Conservation (phyloP, 2,329 filamentous ascomycete species). For the Gyromitra esculenta region DNA sequence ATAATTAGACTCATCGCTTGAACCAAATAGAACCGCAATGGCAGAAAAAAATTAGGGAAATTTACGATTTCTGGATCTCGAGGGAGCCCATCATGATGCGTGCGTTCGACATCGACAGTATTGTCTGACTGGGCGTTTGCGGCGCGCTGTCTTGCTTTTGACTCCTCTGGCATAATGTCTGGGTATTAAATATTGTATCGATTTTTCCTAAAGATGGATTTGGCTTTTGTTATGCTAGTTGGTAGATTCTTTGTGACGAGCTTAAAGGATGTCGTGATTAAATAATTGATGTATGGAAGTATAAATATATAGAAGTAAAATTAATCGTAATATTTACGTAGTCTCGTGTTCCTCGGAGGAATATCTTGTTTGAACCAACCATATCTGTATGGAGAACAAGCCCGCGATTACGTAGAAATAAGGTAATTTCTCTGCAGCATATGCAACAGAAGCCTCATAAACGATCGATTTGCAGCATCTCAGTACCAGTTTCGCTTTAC, state of each 20-base stretch:
- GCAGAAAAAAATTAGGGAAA: not conserved
- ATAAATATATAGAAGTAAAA: not conserved
- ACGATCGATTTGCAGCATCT: too few species aligned
- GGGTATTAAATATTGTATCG: not conserved
- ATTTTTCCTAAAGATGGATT: not conserved
- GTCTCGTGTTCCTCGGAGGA: too few species aligned
- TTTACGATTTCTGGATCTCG: conserved; percentile 2
- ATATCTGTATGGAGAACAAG: too few species aligned
- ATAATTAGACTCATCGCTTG: not conserved
- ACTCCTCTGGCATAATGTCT: conserved; percentile 8
- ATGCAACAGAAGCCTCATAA: not conserved
- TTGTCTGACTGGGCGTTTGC: conserved; percentile 14
- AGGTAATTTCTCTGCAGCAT: not conserved
- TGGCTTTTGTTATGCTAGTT: not conserved
- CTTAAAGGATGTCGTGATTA: not conserved
- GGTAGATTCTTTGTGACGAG: not conserved
- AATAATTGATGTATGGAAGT: not conserved
- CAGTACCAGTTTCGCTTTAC: too few species aligned
- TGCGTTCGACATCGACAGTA: not conserved
- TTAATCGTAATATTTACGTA: too few species aligned
- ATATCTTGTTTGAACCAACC: too few species aligned
- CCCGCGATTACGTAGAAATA: not conserved
- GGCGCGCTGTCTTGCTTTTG: conserved; percentile 1
- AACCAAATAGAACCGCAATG: not conserved
- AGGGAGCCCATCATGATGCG: conserved; percentile 19